Evolutionary conservation across 2,329 filamentous ascomycete species (phyloP).

Genomic region (Alternaria rosae): DNA sequence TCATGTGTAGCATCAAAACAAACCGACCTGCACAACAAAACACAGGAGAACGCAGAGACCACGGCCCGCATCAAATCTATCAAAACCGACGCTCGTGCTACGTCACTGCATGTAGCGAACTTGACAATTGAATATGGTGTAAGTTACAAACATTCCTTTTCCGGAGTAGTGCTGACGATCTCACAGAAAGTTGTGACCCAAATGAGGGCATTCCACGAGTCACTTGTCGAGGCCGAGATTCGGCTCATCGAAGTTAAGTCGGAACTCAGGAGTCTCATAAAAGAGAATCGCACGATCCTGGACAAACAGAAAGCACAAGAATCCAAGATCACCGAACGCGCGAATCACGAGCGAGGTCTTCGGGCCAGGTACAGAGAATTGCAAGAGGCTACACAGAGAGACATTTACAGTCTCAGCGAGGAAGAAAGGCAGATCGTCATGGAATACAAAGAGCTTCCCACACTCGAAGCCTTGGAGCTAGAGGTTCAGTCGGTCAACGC

Average conservation of each 20-base stretch:
- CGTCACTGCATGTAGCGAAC: conserved; percentile 51
- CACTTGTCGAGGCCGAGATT: conserved; percentile 73
- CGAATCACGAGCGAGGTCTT: conserved; percentile 16
- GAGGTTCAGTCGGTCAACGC: conserved; percentile 78
- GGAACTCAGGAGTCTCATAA: conserved; percentile 74
- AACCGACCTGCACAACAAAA: conserved; percentile 54
- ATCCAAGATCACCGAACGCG: conserved; percentile 24
- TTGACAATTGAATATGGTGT: conserved; percentile 63
- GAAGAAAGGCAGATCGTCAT: conserved; percentile 35
- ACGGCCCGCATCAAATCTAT: conserved; percentile 60
- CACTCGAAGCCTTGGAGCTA: conserved; percentile 68
- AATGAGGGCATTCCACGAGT: conserved; percentile 68
- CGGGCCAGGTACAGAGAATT: conserved; percentile 23
- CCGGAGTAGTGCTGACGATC: conserved; percentile 18
- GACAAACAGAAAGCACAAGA: conserved; percentile 45
- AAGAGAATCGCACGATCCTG: conserved; percentile 60
- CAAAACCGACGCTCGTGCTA: conserved; percentile 46
- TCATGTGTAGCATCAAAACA: conserved; percentile 51
- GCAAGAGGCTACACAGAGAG: conserved; percentile 21
- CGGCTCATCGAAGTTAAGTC: conserved; percentile 81
- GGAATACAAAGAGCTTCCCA: conserved; percentile 27
- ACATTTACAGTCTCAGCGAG: conserved; percentile 27
- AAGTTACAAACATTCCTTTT: conserved; percentile 30
- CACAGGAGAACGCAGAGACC: conserved; percentile 53
- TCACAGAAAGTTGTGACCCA: conserved; percentile 64